These are phyloP conservation scores for Clathrus columnatus DNA, from an alignment of 768 basidiomycete genomes.

Conservation along the genomic window DNA sequence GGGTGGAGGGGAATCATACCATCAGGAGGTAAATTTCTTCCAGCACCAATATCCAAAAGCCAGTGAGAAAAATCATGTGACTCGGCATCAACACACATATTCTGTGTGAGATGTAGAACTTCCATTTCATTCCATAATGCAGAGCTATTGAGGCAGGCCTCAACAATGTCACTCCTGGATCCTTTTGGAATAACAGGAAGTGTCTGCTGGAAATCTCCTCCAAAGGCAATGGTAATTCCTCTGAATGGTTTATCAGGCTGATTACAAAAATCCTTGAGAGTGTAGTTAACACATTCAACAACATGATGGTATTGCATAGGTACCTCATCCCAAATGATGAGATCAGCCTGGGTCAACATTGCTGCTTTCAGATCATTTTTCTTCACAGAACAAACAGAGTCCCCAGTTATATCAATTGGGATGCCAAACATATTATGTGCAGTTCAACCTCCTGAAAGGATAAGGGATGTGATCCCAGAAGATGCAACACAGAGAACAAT, in stretches of 20 bases:
- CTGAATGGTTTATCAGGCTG: slow-evolving; percentile 28
- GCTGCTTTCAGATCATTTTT: slow-evolving; percentile 25
- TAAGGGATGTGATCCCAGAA: slow-evolving; percentile 38
- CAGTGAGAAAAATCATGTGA: slow-evolving; percentile 27
- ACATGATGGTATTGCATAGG: slow-evolving; percentile 28
- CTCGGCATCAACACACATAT: slow-evolving; percentile 32
- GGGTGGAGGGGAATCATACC: slow-evolving; percentile 19
- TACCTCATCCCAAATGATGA: slow-evolving; percentile 41
- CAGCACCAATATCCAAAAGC: slow-evolving; percentile 31
- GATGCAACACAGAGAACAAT: slow-evolving; percentile 42
- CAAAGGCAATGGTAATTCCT: slow-evolving; percentile 36
- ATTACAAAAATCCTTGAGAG: slow-evolving; percentile 1
- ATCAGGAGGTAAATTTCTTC: slow-evolving; percentile 16
- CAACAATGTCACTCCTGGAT: slow-evolving; percentile 28
- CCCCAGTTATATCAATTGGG: slow-evolving; percentile 27
- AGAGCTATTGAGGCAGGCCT: slow-evolving; percentile 27
- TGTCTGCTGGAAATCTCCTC: slow-evolving; percentile 41
- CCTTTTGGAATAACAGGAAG: slow-evolving; percentile 36
- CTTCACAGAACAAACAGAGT: slow-evolving; percentile 25
- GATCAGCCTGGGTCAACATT: slow-evolving; percentile 22
- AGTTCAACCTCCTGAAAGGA: slow-evolving; percentile 36
- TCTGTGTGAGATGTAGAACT: slow-evolving; percentile 27
- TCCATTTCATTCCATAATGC: slow-evolving; percentile 28
- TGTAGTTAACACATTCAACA: slow-evolving; percentile 32
- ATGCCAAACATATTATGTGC: slow-evolving; percentile 42